A percentile compares a stretch with the other conserved stretches of the same genome.
Conservation (phyloP, 2,329 filamentous ascomycete genomes). For the Mollisiaceae sp. region DNA sequence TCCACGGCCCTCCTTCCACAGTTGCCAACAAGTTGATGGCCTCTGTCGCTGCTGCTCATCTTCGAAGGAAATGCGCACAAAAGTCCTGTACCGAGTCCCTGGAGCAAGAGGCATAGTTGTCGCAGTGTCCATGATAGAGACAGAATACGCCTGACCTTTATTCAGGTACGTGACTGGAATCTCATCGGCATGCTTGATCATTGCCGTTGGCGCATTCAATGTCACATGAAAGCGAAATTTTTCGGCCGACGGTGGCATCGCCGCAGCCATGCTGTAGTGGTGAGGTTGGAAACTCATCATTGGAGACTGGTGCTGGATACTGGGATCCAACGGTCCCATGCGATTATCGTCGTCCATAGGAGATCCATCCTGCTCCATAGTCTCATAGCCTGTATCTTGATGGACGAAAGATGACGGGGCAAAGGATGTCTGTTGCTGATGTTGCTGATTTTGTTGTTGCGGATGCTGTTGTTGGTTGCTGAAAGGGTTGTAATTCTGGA, state of each 20-base stretch:
- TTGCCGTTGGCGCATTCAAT: slow-evolving; percentile 91
- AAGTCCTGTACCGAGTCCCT: slow-evolving; percentile 82
- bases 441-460: slow-evolving; percentile 54
- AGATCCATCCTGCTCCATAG: slow-evolving; percentile 76
- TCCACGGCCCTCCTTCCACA: slow-evolving; percentile 97
- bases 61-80: slow-evolving; percentile 94
- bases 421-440: slow-evolving; percentile 57
- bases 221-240: slow-evolving; percentile 91
- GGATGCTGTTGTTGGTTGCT: slow-evolving; percentile 57
- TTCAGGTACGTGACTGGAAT: slow-evolving; percentile 98
- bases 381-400: slow-evolving; percentile 79
- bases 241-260: slow-evolving; percentile 61
- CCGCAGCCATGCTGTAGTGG: slow-evolving; percentile 53
- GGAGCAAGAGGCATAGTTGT: slow-evolving; percentile 58
- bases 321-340: slow-evolving; percentile 62
- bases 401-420: slow-evolving; percentile 82
- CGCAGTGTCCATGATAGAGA: slow-evolving; percentile 81
- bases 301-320: slow-evolving; percentile 65
- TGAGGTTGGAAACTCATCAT: slow-evolving; percentile 62
- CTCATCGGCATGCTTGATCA: slow-evolving; percentile 88
- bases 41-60: slow-evolving; percentile 90
- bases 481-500: slow-evolving; percentile 75
- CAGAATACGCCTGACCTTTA: slow-evolving; percentile 92
- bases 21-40: slow-evolving; percentile 82
- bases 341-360: slow-evolving; percentile 65